These are phyloP conservation scores for Podospora didyma DNA, from an alignment of 495 filamentous ascomycete genomes.

Conservation along the genomic window DNA sequence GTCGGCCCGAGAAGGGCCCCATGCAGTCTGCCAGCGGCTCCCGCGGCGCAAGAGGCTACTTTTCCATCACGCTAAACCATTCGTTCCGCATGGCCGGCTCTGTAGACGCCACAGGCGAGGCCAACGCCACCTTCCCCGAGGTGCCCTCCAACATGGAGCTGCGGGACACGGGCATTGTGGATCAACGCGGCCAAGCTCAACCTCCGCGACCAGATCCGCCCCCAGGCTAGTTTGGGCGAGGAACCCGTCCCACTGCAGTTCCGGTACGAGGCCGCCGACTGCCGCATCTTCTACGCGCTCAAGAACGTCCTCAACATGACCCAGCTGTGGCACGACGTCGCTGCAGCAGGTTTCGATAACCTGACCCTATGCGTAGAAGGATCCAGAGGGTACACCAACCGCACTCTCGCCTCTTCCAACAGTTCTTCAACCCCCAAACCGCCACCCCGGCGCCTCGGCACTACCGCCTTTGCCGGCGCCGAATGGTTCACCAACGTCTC, in stretches of 20 bases:
- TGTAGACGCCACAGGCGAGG: constrained; percentile 17
- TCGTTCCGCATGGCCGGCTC: constrained; percentile 22
- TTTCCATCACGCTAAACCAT: constrained; percentile 20
- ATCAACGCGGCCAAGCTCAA: constrained; percentile 32
- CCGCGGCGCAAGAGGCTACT: constrained; percentile 38
- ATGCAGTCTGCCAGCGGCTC: constrained; percentile 60
- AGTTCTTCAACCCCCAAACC: no score
- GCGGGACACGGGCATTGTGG: constrained; percentile 24
- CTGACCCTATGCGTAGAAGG: neutral
- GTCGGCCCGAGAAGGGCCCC: constrained; percentile 43
- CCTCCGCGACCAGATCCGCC: constrained; percentile 37
- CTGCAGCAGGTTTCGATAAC: constrained; percentile 22
- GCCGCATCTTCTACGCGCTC: constrained; percentile 45
- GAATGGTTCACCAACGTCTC: no score
- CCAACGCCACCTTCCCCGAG: constrained; percentile 15
- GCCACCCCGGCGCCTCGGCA: no score
- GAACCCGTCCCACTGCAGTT: constrained; percentile 38
- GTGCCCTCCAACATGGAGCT: neutral
- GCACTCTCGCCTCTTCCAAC: no score
- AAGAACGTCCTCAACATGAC: constrained; percentile 38
- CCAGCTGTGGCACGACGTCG: constrained; percentile 39
- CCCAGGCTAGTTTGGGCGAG: constrained; percentile 1
- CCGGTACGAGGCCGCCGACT: constrained; percentile 43
- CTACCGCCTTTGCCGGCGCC: no score
- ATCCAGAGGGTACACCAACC: no score